These are phyloP conservation scores for Aegilops sharonensis DNA, from an alignment of 176 grass and related monocot genomes.

Conservation along the genomic window DNA sequence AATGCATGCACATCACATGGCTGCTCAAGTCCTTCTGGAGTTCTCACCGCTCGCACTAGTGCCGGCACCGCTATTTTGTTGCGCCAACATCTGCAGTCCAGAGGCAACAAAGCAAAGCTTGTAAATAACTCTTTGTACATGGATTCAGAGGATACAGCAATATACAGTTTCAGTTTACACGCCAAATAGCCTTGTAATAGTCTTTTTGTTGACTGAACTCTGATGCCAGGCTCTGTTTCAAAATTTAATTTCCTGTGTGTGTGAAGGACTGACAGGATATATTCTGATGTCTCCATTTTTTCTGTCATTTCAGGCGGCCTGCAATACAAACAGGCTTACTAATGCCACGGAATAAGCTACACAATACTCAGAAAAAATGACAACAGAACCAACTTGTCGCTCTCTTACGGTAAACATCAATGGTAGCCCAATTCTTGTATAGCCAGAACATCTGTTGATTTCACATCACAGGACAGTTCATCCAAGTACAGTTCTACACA, in stretches of 20 bases:
- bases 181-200: neutral
- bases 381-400: slow-evolving; percentile 10
- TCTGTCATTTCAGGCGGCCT: slow-evolving; percentile 9
- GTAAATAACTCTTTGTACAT: neutral
- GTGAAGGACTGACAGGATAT: neutral
- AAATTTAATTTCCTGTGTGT: neutral
- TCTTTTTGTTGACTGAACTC: neutral
- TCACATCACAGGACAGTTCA: neutral
- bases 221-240: neutral
- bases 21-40: neutral
- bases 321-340: slow-evolving; percentile 15
- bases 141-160: neutral
- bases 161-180: neutral
- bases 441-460: neutral
- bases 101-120: neutral
- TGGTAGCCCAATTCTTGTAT: neutral
- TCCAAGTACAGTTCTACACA: neutral
- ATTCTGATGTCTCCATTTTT: neutral
- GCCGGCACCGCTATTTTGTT: neutral
- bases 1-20: neutral
- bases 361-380: neutral
- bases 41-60: slow-evolving; percentile 10
- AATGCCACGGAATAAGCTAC: neutral
- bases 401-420: slow-evolving; percentile 1
- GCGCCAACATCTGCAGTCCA: slow-evolving; percentile 28